These are phyloP conservation scores for Tuber calosporum DNA, from an alignment of 495 filamentous ascomycete species.

Conservation along the genomic window DNA sequence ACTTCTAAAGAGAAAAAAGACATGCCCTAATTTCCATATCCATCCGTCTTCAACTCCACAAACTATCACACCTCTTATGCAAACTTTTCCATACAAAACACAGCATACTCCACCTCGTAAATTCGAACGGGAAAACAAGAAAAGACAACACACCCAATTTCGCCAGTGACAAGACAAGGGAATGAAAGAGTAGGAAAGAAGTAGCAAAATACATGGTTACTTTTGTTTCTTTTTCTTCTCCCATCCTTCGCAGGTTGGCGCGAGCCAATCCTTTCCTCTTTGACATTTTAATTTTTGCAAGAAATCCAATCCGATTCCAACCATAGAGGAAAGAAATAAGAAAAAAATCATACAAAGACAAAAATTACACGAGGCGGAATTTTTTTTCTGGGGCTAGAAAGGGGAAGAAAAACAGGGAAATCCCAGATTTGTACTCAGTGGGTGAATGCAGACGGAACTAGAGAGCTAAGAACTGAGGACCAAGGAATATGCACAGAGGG, in stretches of 20 bases:
- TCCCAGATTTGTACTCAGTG: not conserved
- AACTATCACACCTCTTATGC: not conserved
- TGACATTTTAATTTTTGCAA: not conserved
- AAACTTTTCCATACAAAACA: conserved; percentile 1
- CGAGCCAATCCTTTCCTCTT: not conserved
- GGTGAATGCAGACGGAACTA: not conserved
- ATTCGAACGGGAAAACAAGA: not conserved
- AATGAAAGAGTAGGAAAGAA: not conserved
- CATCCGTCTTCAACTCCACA: not conserved
- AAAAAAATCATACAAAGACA: not conserved
- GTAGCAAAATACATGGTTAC: not conserved
- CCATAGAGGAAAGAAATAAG: not conserved
- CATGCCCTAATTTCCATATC: not conserved
- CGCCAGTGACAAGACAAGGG: not conserved
- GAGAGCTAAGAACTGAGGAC: not conserved
- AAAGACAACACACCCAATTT: not conserved
- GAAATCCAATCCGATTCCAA: not conserved
- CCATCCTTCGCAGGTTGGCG: not conserved
- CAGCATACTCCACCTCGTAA: not conserved
- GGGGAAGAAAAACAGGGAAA: not conserved
- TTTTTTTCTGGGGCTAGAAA: not conserved
- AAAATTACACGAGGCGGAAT: not conserved
- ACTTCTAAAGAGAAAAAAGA: not conserved
- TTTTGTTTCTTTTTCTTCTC: not conserved
- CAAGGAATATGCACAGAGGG: not conserved